Evolutionary conservation across 257 asterid genomes (phyloP).

Genomic region (Fraxinus americana): DNA sequence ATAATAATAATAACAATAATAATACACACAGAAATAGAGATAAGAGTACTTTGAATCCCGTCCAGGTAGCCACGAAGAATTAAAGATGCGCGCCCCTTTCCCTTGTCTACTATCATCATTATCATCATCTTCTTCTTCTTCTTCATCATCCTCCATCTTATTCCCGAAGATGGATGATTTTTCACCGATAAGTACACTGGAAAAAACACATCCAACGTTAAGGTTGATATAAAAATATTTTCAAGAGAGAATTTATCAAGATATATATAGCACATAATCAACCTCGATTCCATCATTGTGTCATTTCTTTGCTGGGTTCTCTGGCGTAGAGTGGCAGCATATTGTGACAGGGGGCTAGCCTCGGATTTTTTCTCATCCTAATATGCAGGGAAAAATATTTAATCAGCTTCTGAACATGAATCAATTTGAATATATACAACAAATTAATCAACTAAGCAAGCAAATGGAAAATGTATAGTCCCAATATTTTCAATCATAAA

Average conservation of each 20-base stretch:
- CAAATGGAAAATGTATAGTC: not conserved
- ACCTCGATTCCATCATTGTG: slow-evolving; percentile 80
- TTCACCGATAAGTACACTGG: slow-evolving; percentile 75
- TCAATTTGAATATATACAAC: not conserved
- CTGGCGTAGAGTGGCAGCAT: slow-evolving; percentile 61
- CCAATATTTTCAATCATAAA: not conserved
- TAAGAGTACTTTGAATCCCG: slow-evolving; percentile 50
- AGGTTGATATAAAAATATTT: not conserved
- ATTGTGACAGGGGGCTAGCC: slow-evolving; percentile 70
- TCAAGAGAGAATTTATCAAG: not conserved
- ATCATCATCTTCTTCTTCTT: slow-evolving; percentile 51
- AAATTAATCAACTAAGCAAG: slow-evolving; percentile 8
- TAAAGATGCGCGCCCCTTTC: slow-evolving; percentile 33
- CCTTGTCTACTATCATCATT: slow-evolving; percentile 35
- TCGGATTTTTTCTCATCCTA: slow-evolving; percentile 67
- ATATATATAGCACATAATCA: slow-evolving; percentile 5
- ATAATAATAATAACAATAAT: too few relatives aligned
- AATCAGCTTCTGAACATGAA: slow-evolving; percentile 4
- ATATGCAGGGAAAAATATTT: slow-evolving; percentile 13
- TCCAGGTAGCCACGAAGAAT: slow-evolving; percentile 48
- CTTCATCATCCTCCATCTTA: slow-evolving; percentile 34
- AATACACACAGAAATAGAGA: slow-evolving; percentile 22
- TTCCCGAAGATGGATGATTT: slow-evolving; percentile 47
- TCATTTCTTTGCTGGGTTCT: slow-evolving; percentile 69
- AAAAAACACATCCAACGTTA: slow-evolving; percentile 16